phyloP scores from a whole-genome alignment of 2,329 filamentous ascomycete genomes.

The Leptographium flavum region DNA sequence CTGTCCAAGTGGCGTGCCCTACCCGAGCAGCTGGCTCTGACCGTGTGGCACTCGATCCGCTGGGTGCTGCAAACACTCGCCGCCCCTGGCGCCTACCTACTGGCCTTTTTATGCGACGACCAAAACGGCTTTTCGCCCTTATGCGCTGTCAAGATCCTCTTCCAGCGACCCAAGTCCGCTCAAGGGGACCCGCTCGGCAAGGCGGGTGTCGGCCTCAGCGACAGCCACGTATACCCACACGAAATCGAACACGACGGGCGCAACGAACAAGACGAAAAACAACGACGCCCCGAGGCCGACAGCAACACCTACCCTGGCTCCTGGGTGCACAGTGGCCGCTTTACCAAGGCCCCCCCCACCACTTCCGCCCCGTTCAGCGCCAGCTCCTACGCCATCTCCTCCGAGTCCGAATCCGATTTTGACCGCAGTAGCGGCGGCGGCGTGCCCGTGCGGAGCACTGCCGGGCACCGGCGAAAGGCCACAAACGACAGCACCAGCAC shows the following conservation, averaged over 20 bases:
- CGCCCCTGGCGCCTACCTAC: conserved; percentile 65
- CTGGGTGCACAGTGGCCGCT: conserved; percentile 2
- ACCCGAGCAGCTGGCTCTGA: conserved; percentile 55
- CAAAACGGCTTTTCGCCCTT: conserved; percentile 65
- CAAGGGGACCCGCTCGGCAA: not conserved
- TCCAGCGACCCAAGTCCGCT: conserved; percentile 19
- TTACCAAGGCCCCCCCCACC: conserved; percentile 31
- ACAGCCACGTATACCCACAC: not conserved
- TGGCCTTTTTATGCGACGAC: conserved; percentile 71
- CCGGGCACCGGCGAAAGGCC: not conserved
- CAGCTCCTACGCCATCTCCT: conserved; percentile 48
- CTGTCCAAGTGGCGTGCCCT: conserved; percentile 38
- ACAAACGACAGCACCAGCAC: not conserved
- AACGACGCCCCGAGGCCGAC: conserved; percentile 1
- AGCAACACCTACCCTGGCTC: conserved; percentile 5
- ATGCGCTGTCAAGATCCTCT: conserved; percentile 53
- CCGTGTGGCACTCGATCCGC: conserved; percentile 61
- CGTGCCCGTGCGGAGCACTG: conserved; percentile 12
- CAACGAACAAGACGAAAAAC: conserved; percentile 8
- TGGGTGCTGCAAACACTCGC: conserved; percentile 67
- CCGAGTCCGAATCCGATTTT: conserved; percentile 55
- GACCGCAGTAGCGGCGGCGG: conserved; percentile 23
- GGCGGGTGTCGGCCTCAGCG: not conserved
- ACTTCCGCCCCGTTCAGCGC: conserved; percentile 11
- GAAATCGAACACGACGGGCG: too few species aligned